A percentile compares a stretch with the other conserved stretches of the same genome.
Conservation (phyloP, 768 basidiomycete species). For the Pisolithus orientalis region DNA sequence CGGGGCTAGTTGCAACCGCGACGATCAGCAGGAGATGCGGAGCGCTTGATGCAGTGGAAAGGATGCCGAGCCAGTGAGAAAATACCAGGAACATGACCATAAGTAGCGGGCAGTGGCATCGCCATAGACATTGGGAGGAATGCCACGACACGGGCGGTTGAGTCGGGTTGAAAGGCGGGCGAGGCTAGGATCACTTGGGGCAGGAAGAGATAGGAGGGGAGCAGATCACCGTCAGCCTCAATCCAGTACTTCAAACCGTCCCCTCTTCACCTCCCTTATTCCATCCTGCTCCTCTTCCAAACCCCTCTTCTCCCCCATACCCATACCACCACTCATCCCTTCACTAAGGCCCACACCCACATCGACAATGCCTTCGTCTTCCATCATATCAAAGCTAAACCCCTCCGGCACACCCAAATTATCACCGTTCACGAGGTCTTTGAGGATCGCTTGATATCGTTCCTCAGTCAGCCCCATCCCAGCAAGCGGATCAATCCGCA, state of each 20-base stretch:
- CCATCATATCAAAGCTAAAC: conserved; percentile 13
- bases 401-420: conserved; percentile 36
- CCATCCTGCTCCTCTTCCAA: conserved; percentile 33
- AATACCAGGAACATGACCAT: no score
- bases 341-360: background rate
- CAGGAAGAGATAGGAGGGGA: background rate
- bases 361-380: conserved; percentile 4
- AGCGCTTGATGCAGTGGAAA: no score
- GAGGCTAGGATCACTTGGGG: no score
- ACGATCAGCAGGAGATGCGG: no score
- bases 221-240: conserved; percentile 21
- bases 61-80: no score
- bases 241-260: conserved; percentile 57
- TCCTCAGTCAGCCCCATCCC: conserved; percentile 87
- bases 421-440: conserved; percentile 65
- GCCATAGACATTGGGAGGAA: no score
- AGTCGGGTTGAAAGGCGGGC: no score
- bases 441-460: conserved; percentile 76
- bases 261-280: conserved; percentile 45
- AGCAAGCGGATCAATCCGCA: conserved; percentile 73
- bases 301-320: conserved; percentile 31
- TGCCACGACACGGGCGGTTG: no score
- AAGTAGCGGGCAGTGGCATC: no score
- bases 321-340: background rate
- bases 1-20: no score